phyloP scores from a whole-genome alignment of 192 early-diverging fungal species.

The Coemansia sp. region DNA sequence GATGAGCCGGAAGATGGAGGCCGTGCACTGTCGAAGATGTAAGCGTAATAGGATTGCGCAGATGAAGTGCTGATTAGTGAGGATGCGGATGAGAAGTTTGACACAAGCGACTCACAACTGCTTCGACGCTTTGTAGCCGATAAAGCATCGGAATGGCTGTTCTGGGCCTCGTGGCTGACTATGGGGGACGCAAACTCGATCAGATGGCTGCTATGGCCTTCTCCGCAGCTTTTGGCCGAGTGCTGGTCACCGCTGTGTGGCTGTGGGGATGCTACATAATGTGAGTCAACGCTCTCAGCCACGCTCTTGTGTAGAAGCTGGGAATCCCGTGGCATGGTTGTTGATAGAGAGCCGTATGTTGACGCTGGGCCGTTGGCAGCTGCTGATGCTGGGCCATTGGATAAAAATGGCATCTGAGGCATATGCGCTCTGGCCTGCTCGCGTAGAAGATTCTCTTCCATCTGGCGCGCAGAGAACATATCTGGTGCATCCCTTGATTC shows the following conservation, averaged over 20 bases:
- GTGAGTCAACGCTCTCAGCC: neutral
- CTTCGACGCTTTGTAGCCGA: neutral
- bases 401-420: neutral
- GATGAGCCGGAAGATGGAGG: conserved; percentile 9
- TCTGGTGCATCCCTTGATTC: conserved; percentile 14
- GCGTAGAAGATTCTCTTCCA: neutral
- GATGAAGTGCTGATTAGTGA: conserved; percentile 37
- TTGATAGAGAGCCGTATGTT: neutral
- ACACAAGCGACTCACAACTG: conserved; percentile 33
- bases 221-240: neutral
- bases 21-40: conserved; percentile 48
- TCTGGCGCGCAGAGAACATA: neutral
- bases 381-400: conserved; percentile 1
- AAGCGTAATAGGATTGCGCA: conserved; percentile 42
- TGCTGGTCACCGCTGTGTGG: neutral
- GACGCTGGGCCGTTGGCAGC: neutral
- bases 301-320: neutral
- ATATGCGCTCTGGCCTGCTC: conserved; percentile 10
- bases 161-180: neutral
- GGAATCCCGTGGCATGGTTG: neutral
- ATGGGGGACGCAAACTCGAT: neutral
- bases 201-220: neutral
- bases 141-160: neutral
- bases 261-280: neutral
- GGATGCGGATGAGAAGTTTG: conserved; percentile 20